Percentiles rank a stretch among this genome's conserved stretches.
Evolutionary conservation across 1,139 yeast species (phyloP).

Genomic region (Neolecta irregularis): DNA sequence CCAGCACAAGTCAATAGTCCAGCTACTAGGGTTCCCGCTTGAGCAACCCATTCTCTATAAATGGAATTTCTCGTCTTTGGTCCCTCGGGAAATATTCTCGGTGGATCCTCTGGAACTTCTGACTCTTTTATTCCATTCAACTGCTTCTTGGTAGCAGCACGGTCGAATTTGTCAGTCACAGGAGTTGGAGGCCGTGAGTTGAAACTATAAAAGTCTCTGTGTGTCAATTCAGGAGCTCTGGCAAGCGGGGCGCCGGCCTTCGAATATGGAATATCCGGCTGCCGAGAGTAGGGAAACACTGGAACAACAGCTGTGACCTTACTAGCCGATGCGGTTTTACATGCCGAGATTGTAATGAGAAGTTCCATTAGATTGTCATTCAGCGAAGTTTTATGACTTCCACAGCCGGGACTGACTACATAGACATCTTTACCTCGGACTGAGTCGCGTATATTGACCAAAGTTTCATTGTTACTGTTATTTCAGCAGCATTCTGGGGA

Average conservation of each 20-base stretch:
- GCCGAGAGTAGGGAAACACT: slow-evolving; percentile 87
- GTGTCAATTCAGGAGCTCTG: slow-evolving; percentile 17
- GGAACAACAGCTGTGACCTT: slow-evolving; percentile 82
- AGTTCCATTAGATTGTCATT: slow-evolving; percentile 85
- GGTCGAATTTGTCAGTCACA: slow-evolving; percentile 9
- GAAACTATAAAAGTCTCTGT: slow-evolving; percentile 29
- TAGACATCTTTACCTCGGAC: slow-evolving; percentile 92
- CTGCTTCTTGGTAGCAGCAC: slow-evolving; percentile 6
- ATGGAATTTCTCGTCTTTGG: slow-evolving; percentile 31
- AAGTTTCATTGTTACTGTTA: too few relatives aligned
- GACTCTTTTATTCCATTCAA: background rate
- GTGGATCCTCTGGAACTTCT: background rate
- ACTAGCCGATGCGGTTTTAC: slow-evolving; percentile 88
- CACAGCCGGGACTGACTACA: slow-evolving; percentile 85
- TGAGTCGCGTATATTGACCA: slow-evolving; percentile 84
- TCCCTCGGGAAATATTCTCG: slow-evolving; percentile 2
- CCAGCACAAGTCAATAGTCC: slow-evolving; percentile 92
- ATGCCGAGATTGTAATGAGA: slow-evolving; percentile 77
- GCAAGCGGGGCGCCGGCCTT: slow-evolving; percentile 47
- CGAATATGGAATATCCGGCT: slow-evolving; percentile 86
- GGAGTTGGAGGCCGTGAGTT: slow-evolving; percentile 37
- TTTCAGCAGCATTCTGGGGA: too few relatives aligned
- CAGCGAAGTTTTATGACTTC: slow-evolving; percentile 56
- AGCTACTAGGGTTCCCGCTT: slow-evolving; percentile 68
- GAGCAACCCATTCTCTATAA: slow-evolving; percentile 90